phyloP scores from a whole-genome alignment of 23 red algal species.

The Gracilaria domingensis region DNA sequence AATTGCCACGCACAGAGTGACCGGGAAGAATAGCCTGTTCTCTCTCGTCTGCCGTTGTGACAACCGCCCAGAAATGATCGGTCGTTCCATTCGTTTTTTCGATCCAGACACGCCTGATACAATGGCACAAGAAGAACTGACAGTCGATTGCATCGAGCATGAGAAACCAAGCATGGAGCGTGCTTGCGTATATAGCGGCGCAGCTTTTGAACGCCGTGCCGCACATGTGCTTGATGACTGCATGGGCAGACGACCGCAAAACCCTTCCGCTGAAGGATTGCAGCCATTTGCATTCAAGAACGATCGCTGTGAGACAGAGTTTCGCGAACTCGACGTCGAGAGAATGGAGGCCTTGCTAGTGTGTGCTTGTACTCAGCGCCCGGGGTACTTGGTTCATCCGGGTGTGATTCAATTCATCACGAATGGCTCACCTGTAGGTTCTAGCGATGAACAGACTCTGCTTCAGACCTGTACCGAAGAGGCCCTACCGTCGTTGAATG shows the following conservation, averaged over 20 bases:
- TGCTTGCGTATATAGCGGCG: constrained; percentile 11
- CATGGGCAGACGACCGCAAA: constrained; percentile 37
- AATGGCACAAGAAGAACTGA: constrained; percentile 42
- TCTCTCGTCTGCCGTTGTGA: constrained; percentile 53
- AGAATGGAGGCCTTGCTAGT: constrained; percentile 46
- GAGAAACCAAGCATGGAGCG: constrained; percentile 26
- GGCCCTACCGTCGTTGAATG: constrained; percentile 16
- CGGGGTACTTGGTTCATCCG: constrained; percentile 50
- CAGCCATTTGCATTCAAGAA: constrained; percentile 20
- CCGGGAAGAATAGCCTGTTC: constrained; percentile 54
- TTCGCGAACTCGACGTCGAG: constrained; percentile 47
- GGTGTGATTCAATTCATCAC: constrained; percentile 62
- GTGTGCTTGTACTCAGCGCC: constrained; percentile 50
- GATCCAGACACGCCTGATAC: constrained; percentile 42
- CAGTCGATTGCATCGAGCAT: constrained; percentile 41
- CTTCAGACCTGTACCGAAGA: constrained; percentile 13
- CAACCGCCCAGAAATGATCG: constrained; percentile 31
- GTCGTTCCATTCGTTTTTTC: constrained; percentile 41
- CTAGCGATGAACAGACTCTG: constrained; percentile 20
- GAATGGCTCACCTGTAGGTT: constrained; percentile 23
- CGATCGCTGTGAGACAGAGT: constrained; percentile 44
- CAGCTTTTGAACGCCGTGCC: constrained; percentile 22
- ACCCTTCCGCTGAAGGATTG: constrained; percentile 26
- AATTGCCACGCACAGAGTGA: constrained; percentile 54
- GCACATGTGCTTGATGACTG: constrained; percentile 35